phyloP scores from a whole-genome alignment of 805 yeast genomes.

The Yarrowia bubula region DNA sequence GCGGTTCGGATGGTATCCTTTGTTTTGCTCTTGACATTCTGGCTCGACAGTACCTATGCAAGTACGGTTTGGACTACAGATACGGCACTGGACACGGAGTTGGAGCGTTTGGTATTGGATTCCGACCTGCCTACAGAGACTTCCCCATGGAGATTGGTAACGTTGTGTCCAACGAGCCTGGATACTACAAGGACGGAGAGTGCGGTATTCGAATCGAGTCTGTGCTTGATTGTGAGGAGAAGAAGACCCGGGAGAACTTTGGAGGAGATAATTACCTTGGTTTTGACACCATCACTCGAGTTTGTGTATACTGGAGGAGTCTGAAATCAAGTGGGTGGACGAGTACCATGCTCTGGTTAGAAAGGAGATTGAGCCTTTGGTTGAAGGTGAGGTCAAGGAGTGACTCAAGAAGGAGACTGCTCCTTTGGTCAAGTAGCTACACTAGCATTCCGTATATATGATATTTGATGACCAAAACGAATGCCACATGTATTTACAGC shows the following conservation, averaged over 20 bases:
- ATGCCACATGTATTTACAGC: too few relatives aligned
- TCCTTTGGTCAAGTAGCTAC: slow-evolving; percentile 36
- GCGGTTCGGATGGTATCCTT: too few relatives aligned
- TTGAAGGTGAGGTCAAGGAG: slow-evolving; percentile 56
- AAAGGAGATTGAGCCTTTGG: slow-evolving; percentile 48
- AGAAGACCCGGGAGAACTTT: slow-evolving; percentile 45
- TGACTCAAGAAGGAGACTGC: slow-evolving; percentile 74
- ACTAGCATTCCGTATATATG: too few relatives aligned
- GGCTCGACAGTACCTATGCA: slow-evolving; percentile 82
- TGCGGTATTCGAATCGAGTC: slow-evolving; percentile 90
- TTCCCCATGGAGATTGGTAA: slow-evolving; percentile 64
- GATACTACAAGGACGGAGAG: slow-evolving; percentile 84
- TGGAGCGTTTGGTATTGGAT: slow-evolving; percentile 84
- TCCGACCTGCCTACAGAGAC: slow-evolving; percentile 47
- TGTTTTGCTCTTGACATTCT: slow-evolving; percentile 73
- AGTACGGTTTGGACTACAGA: slow-evolving; percentile 76
- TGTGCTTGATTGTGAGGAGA: slow-evolving; percentile 58
- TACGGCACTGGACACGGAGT: slow-evolving; percentile 99
- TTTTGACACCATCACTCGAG: slow-evolving; percentile 78
- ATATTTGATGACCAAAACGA: too few relatives aligned
- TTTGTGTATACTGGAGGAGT: slow-evolving; percentile 49
- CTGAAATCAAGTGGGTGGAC: slow-evolving; percentile 70
- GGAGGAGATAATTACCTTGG: slow-evolving; percentile 59
- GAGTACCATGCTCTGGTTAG: slow-evolving; percentile 60
- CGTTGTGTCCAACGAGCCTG: slow-evolving; percentile 89